Evolutionary conservation across 768 basidiomycete genomes (phyloP).

Genomic region (Phanerochaete carnosa): DNA sequence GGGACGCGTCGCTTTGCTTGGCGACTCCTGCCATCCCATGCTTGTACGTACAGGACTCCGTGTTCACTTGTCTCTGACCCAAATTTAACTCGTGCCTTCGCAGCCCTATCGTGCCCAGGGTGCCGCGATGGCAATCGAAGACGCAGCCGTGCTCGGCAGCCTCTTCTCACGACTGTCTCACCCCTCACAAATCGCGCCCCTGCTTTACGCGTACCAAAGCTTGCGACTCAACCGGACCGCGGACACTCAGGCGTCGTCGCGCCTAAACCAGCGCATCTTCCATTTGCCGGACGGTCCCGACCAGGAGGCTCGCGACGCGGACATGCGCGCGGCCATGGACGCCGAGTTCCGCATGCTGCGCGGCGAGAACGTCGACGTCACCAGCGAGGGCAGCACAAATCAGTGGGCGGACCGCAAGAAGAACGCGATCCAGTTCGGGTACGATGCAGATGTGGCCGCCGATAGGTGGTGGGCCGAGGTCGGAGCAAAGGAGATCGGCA

Average conservation of each 20-base stretch:
- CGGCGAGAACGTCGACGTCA: constrained; percentile 15
- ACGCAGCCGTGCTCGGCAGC: constrained; percentile 42
- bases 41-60: constrained; percentile 24
- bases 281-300: constrained; percentile 53
- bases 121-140: constrained; percentile 47
- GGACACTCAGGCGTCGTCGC: constrained; percentile 44
- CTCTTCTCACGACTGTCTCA: constrained; percentile 46
- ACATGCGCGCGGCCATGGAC: constrained; percentile 49
- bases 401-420: constrained; percentile 58
- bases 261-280: constrained; percentile 51
- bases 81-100: not conserved
- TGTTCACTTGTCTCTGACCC: not conserved
- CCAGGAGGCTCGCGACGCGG: constrained; percentile 46
- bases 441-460: constrained; percentile 50
- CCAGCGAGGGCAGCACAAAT: constrained; percentile 39
- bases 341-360: constrained; percentile 27
- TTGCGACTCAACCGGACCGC: constrained; percentile 50
- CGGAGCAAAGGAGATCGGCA: constrained; percentile 19
- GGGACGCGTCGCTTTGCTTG: constrained; percentile 33
- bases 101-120: constrained; percentile 43
- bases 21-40: constrained; percentile 44
- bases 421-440: constrained; percentile 44
- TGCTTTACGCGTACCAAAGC: constrained; percentile 49
- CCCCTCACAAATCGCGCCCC: constrained; percentile 37
- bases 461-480: constrained; percentile 46